Conservation (phyloP, 345 rosid genomes). For the Aegle marmelos region DNA sequence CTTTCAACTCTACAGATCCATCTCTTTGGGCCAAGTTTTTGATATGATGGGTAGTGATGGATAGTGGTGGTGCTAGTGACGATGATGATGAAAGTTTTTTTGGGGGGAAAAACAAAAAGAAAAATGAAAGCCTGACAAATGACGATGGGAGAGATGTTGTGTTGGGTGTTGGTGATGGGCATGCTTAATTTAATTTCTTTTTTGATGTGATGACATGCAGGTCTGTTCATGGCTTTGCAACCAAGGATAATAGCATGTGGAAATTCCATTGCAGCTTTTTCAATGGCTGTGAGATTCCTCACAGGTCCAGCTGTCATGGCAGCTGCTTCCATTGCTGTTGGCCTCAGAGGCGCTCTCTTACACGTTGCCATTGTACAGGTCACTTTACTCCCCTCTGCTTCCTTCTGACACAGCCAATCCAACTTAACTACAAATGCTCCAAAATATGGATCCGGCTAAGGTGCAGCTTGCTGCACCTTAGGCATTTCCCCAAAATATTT, state of each 20-base stretch:
- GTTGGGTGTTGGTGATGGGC: constrained; percentile 24
- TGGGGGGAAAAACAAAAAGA: background rate
- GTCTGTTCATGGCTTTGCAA: constrained; percentile 99
- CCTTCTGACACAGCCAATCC: constrained; percentile 40
- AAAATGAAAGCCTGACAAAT: constrained; percentile 12
- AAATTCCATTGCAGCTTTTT: constrained; percentile 79
- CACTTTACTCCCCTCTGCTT: background rate
- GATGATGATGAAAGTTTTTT: constrained; percentile 17
- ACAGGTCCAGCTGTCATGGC: constrained; percentile 98
- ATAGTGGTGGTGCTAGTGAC: constrained; percentile 23
- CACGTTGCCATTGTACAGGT: constrained; percentile 98
- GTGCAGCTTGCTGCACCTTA: too few species aligned
- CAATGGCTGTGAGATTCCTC: constrained; percentile 95
- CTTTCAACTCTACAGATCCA: background rate
- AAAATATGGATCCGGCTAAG: too few species aligned
- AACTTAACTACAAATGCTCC: constrained; percentile 23
- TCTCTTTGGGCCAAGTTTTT: constrained; percentile 14
- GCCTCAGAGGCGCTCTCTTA: constrained; percentile 78
- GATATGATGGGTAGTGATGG: constrained; percentile 18
- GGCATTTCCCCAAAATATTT: constrained; percentile 26
- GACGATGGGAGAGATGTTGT: background rate
- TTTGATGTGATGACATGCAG: constrained; percentile 39
- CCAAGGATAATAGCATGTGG: constrained; percentile 99
- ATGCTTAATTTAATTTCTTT: background rate
- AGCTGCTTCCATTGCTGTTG: constrained; percentile 91